Evolutionary conservation across 106 monocot genomes (phyloP).

Genomic region (Phalaenopsis aphrodite): DNA sequence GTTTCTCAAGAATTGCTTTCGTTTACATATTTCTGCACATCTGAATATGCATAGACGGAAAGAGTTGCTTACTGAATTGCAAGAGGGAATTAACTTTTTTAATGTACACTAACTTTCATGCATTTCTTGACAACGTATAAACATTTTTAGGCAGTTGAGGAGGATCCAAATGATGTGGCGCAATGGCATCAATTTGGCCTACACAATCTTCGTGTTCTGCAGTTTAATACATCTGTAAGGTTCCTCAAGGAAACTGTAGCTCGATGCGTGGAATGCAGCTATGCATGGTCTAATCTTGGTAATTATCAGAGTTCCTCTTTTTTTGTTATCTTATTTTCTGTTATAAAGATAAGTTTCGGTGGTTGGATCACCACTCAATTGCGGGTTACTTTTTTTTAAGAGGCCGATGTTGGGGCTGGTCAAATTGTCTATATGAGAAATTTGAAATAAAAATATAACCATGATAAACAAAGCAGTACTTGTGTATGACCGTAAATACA

Average conservation of each 20-base stretch:
- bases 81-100: neutral
- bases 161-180: constrained; percentile 84
- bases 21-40: neutral
- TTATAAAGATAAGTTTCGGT: neutral
- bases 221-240: constrained; percentile 59
- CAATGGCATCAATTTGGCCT: constrained; percentile 99
- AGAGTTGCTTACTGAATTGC: neutral
- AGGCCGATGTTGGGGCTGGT: neutral
- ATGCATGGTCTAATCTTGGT: constrained; percentile 98
- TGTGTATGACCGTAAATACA: neutral
- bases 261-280: constrained; percentile 58
- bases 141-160: constrained; percentile 59
- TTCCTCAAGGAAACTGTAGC: constrained; percentile 80
- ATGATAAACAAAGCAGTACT: neutral
- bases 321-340: neutral
- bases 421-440: neutral
- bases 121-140: neutral
- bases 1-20: neutral
- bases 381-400: neutral
- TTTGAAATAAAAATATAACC: neutral
- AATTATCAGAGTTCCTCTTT: constrained; percentile 10
- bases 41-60: neutral
- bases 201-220: constrained; percentile 66
- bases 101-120: neutral
- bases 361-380: neutral